Conservation (phyloP, 495 filamentous ascomycete species). For the Aspergillus homomorphus region DNA sequence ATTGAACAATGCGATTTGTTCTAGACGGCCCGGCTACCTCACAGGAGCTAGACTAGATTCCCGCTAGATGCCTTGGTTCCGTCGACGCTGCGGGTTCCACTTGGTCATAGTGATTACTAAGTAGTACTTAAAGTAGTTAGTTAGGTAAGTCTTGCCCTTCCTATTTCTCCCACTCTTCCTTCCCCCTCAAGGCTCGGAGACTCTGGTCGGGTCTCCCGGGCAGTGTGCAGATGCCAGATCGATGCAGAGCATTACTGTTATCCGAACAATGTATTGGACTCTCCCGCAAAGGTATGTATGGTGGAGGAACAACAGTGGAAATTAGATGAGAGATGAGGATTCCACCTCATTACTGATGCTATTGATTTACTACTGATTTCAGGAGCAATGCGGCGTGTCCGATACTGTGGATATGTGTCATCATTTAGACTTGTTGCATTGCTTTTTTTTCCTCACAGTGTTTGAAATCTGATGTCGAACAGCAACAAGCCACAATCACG, state of each 20-base stretch:
- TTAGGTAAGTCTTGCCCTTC: no score
- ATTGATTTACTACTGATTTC: no score
- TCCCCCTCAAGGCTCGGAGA: slow-evolving; percentile 1
- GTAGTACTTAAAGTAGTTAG: no score
- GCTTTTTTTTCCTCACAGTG: neutral
- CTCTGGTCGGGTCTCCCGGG: slow-evolving; percentile 8
- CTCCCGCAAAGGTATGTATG: neutral
- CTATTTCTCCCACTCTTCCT: no score
- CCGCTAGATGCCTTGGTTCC: neutral
- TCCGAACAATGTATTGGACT: neutral
- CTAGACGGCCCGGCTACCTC: neutral
- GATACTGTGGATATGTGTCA: neutral
- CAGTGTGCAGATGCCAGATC: slow-evolving; percentile 5
- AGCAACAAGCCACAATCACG: neutral
- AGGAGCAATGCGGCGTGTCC: neutral
- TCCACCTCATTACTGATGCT: no score
- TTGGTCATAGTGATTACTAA: no score
- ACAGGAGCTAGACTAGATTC: slow-evolving; percentile 14
- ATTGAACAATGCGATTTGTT: slow-evolving; percentile 15
- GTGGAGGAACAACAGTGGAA: no score
- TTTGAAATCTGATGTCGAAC: neutral
- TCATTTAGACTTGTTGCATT: neutral
- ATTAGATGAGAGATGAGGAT: no score
- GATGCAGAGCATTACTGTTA: no score
- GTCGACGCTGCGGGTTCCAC: neutral